Conservation (phyloP, 371 early-diverging fungal species). For the Mortierella polycephala region DNA sequence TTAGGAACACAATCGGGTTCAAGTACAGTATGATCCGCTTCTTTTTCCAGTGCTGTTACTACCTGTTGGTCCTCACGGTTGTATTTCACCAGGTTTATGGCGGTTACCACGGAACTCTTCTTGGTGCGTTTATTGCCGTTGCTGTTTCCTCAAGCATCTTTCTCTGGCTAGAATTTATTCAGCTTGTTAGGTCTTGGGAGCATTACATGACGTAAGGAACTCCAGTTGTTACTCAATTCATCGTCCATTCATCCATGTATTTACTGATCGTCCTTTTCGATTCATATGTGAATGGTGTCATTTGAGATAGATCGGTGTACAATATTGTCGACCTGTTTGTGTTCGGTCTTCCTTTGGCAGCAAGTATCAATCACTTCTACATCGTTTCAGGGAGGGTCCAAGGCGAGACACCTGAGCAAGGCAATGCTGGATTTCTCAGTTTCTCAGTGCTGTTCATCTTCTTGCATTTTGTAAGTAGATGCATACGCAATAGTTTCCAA, state of each 20-base stretch:
- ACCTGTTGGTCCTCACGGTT: not conserved
- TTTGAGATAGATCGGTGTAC: slow-evolving; percentile 1
- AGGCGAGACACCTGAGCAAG: not conserved
- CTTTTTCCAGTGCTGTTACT: slow-evolving; percentile 3
- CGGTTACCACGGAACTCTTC: not conserved
- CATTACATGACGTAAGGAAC: not conserved
- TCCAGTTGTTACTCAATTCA: too few relatives aligned
- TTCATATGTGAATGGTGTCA: too few relatives aligned
- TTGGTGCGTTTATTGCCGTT: not conserved
- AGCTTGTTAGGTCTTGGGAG: not conserved
- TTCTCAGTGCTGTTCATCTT: slow-evolving; percentile 5
- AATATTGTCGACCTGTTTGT: slow-evolving; percentile 6
- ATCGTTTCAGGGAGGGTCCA: not conserved
- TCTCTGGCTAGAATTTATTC: slow-evolving; percentile 1
- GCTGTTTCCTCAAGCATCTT: not conserved
- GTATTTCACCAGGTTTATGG: slow-evolving; percentile 8
- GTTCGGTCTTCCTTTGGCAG: not conserved
- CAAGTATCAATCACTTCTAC: not conserved
- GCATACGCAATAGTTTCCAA: not conserved
- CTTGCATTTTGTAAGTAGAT: slow-evolving; percentile 5
- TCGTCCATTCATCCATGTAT: not conserved
- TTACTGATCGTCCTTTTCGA: too few relatives aligned
- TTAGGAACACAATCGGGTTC: slow-evolving; percentile 10
- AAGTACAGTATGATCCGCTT: slow-evolving; percentile 3
- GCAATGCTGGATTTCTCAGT: not conserved